A percentile compares a stretch with the other conserved stretches of the same genome.
phyloP scores from a whole-genome alignment of 2,329 filamentous ascomycete species.

The Cladophialophora exuberans region DNA sequence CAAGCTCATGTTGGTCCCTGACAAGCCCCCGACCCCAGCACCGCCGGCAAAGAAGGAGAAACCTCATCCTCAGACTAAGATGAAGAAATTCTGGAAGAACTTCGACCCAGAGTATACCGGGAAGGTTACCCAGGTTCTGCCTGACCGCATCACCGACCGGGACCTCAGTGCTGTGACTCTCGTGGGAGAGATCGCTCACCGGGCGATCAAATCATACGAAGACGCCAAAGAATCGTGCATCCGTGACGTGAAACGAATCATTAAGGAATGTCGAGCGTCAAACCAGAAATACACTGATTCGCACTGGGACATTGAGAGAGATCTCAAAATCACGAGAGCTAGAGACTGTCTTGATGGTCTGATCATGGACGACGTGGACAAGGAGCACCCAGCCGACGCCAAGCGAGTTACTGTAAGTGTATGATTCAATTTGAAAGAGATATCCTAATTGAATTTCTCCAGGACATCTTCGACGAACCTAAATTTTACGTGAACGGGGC shows the following conservation, averaged over 20 bases:
- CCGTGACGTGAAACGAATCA: constrained; percentile 62
- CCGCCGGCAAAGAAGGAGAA: constrained; percentile 49
- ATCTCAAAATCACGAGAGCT: constrained; percentile 60
- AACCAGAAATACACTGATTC: constrained; percentile 89
- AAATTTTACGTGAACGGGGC: constrained; percentile 78
- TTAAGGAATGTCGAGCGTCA: constrained; percentile 68
- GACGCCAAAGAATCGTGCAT: constrained; percentile 71
- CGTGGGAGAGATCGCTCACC: constrained; percentile 58
- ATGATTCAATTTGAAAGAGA: neutral
- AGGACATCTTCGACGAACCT: constrained; percentile 76
- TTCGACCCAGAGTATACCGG: constrained; percentile 73
- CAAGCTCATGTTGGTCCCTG: constrained; percentile 29
- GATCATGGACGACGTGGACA: constrained; percentile 34
- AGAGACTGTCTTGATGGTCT: constrained; percentile 58
- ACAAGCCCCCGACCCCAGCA: constrained; percentile 17
- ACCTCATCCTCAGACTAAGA: constrained; percentile 64
- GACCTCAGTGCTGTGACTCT: constrained; percentile 65
- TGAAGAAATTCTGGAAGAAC: constrained; percentile 75
- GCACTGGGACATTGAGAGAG: constrained; percentile 83
- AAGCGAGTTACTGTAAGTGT: constrained; percentile 65
- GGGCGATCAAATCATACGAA: constrained; percentile 70
- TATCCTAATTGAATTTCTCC: constrained; percentile 27
- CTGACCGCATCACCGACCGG: constrained; percentile 59
- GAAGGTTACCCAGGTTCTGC: constrained; percentile 72
- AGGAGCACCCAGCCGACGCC: constrained; percentile 69